Evolutionary conservation across 1,139 yeast genomes (phyloP), one percentile per base, ranked within the genome.

Genomic region (Entelexis paramagnoliae): DNA sequence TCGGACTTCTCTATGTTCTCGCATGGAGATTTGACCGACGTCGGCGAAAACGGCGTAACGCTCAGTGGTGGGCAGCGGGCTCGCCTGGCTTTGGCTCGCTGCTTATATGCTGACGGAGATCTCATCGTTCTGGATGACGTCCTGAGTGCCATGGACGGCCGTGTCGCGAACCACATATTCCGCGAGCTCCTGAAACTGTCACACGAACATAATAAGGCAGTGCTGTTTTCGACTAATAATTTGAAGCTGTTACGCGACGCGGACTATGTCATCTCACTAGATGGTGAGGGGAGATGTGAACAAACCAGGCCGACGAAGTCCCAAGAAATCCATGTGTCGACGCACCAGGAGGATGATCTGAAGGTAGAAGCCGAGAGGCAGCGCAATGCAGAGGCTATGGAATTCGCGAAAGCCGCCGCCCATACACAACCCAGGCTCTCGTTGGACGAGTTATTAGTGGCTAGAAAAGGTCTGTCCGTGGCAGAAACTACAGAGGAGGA

Each of bases 61-160:
- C 68, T 88, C 39, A 85, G 95, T 3, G 96, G 96, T 54, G 96
- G 96, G 39, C 96, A 88, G 66, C 87, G 87, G 68, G 93, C 95
- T 0, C 74, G 95, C 63, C 77, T 86, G 59, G 81, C 81, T 61
- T 71, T 88, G 54, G 96, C 96, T 1, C 76, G 96, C 62, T 83
- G 94, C 1, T 86, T 84, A 3, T 87, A 88, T 65, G 79, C 83
- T 41, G 71, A 77, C 54, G 69, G 73, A 32, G 86, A 83, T 55
- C 78, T 83, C 41, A 70, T 85, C 19, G 66, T 88, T 52, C 70
- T 88, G 56, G 96, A 88, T 64, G 96, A 88, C 67, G 93, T 87
- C 11, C 72, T 88, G 54, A 79, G 88, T 69, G 96, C 96, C 1
- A 95, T 88, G 22, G 96, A 88, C 71, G 86, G 95, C 10, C 80